These are phyloP conservation scores for Termitomyces sp. DNA, from an alignment of 768 basidiomycete genomes.

Conservation along the genomic window DNA sequence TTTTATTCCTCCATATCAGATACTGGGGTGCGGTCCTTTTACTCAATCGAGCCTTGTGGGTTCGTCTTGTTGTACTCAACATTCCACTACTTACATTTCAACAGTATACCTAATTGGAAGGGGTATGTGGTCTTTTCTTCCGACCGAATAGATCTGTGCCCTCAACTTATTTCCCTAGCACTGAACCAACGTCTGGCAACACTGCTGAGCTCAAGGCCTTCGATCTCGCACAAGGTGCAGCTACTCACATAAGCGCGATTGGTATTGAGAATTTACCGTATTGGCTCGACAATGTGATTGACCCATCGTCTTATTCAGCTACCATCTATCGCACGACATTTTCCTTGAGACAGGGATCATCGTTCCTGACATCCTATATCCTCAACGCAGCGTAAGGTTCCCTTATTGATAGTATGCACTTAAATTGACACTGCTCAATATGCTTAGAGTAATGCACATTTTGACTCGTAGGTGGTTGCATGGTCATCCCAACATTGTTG, in stretches of 20 bases:
- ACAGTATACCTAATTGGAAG: slow-evolving; percentile 69
- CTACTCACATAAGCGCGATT: slow-evolving; percentile 61
- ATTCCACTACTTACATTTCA: slow-evolving; percentile 5
- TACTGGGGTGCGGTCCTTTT: slow-evolving; percentile 75
- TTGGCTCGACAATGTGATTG: not conserved
- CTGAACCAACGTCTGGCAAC: slow-evolving; percentile 37
- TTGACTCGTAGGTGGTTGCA: slow-evolving; percentile 48
- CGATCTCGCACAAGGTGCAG: slow-evolving; percentile 70
- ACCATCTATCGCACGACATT: slow-evolving; percentile 56
- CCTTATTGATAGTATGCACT: slow-evolving; percentile 1
- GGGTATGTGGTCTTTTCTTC: slow-evolving; percentile 33
- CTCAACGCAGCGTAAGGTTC: slow-evolving; percentile 62
- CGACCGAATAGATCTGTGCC: not conserved
- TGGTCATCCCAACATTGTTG: slow-evolving; percentile 3
- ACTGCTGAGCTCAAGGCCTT: slow-evolving; percentile 62
- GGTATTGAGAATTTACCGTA: slow-evolving; percentile 27
- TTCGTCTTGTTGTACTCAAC: slow-evolving; percentile 9
- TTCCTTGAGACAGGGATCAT: slow-evolving; percentile 51
- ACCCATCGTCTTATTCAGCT: slow-evolving; percentile 29
- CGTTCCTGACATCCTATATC: slow-evolving; percentile 65
- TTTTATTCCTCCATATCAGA: slow-evolving; percentile 64
- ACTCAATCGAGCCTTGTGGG: slow-evolving; percentile 77
- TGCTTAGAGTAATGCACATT: slow-evolving; percentile 69
- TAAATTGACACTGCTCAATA: slow-evolving; percentile 8
- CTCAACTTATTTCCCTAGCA: slow-evolving; percentile 20